phyloP scores from a whole-genome alignment of 768 basidiomycete genomes.

The Scleroderma bovista region DNA sequence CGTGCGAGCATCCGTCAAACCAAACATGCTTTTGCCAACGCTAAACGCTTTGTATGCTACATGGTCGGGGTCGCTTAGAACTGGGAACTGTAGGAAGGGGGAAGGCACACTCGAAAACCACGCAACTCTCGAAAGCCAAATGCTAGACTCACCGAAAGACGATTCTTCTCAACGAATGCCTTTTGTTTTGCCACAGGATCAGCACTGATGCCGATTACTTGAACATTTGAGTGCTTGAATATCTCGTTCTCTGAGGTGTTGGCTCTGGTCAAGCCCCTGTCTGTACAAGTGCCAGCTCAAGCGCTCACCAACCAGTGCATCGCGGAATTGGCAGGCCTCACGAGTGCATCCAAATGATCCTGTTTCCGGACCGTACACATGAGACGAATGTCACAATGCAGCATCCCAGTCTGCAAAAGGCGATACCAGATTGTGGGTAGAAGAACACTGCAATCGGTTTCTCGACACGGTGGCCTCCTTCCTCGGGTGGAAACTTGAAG shows the following conservation, averaged over 20 bases:
- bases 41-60: conserved; percentile 58
- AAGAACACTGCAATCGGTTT: conserved; percentile 73
- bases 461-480: conserved; percentile 29
- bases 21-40: conserved; percentile 63
- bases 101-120: neutral
- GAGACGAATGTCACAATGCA: neutral
- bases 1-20: conserved; percentile 56
- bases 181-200: conserved; percentile 72
- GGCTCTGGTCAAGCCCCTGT: conserved; percentile 1
- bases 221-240: conserved; percentile 59
- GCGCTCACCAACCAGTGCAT: conserved; percentile 59
- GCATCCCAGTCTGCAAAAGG: conserved; percentile 4
- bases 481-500: conserved; percentile 57
- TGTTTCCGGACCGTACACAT: conserved; percentile 17
- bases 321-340: conserved; percentile 78
- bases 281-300: conserved; percentile 1
- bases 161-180: conserved; percentile 65
- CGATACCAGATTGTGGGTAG: conserved; percentile 63
- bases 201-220: conserved; percentile 68
- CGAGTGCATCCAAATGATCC: conserved; percentile 76
- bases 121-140: neutral
- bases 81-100: conserved; percentile 51
- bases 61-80: conserved; percentile 67
- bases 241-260: conserved; percentile 51
- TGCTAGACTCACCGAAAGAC: conserved; percentile 46